These are phyloP conservation scores for Quercus wislizeni DNA, from an alignment of 306 rosid species.

Conservation along the genomic window DNA sequence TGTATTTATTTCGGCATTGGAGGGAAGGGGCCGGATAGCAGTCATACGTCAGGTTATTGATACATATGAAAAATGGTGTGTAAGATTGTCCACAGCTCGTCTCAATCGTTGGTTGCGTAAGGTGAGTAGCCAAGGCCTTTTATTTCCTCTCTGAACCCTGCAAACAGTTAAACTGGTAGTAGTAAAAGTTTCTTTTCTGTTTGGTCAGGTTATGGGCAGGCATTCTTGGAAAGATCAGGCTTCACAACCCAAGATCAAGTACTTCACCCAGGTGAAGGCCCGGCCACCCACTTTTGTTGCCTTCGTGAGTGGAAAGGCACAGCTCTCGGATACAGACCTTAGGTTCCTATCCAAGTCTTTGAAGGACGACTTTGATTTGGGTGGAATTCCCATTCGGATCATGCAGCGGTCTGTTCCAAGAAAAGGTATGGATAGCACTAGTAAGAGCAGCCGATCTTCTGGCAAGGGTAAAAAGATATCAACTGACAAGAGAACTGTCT, in stretches of 20 bases:
- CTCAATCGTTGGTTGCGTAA: slow-evolving; percentile 94
- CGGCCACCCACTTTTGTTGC: slow-evolving; percentile 94
- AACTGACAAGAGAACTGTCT: slow-evolving; percentile 65
- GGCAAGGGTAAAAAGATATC: slow-evolving; percentile 35
- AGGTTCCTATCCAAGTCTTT: slow-evolving; percentile 80
- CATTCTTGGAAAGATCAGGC: slow-evolving; percentile 99
- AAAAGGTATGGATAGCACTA: slow-evolving; percentile 33
- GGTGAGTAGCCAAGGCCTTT: slow-evolving; percentile 35
- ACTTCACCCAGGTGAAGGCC: slow-evolving; percentile 96
- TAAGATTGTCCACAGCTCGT: slow-evolving; percentile 76
- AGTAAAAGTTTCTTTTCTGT: slow-evolving; percentile 8
- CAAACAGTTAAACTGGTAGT: slow-evolving; percentile 3
- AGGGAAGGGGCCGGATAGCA: slow-evolving; percentile 72
- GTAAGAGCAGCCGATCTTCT: slow-evolving; percentile 36
- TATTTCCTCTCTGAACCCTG: background rate
- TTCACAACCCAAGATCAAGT: slow-evolving; percentile 81
- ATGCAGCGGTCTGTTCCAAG: slow-evolving; percentile 61
- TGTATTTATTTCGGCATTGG: slow-evolving; percentile 79
- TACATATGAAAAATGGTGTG: slow-evolving; percentile 88
- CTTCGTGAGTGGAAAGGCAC: slow-evolving; percentile 74
- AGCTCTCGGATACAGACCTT: slow-evolving; percentile 64
- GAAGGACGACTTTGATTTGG: slow-evolving; percentile 95
- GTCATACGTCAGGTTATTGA: slow-evolving; percentile 68
- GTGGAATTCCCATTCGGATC: slow-evolving; percentile 90
- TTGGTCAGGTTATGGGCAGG: slow-evolving; percentile 85